Conservation (phyloP, 805 yeast species). For the Candida lessepsii region DNA sequence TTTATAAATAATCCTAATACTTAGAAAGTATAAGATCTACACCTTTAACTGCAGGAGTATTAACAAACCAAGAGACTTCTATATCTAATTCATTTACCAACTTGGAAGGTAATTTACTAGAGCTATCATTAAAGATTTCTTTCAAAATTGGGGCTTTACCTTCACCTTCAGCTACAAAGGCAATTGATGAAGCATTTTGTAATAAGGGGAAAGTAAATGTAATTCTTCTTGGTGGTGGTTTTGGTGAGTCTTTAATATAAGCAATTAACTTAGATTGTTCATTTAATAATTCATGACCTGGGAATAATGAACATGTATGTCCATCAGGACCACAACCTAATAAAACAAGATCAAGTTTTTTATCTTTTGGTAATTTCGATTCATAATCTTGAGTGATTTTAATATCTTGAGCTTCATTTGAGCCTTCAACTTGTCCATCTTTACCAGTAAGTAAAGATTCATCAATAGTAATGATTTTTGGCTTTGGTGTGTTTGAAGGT, state of each 20-base stretch:
- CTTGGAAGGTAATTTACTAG: constrained; percentile 63
- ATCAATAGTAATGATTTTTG: constrained; percentile 66
- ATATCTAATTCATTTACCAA: constrained; percentile 61
- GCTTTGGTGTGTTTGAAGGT: constrained; percentile 39
- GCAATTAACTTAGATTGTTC: constrained; percentile 57
- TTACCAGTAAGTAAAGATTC: constrained; percentile 56
- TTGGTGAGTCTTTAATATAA: constrained; percentile 78
- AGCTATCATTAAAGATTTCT: constrained; percentile 59
- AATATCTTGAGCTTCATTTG: constrained; percentile 44
- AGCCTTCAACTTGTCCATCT: constrained; percentile 42
- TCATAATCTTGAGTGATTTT: constrained; percentile 65
- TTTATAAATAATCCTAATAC: constrained; percentile 20
- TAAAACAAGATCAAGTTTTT: constrained; percentile 60
- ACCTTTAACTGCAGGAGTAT: constrained; percentile 70
- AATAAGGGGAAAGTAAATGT: constrained; percentile 82
- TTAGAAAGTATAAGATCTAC: constrained; percentile 45
- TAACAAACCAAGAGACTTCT: constrained; percentile 80
- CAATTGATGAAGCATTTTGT: constrained; percentile 50
- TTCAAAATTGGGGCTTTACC: constrained; percentile 73
- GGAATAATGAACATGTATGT: constrained; percentile 91
- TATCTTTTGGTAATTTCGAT: constrained; percentile 48
- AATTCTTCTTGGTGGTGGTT: constrained; percentile 91
- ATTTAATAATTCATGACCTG: constrained; percentile 67
- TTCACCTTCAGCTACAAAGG: constrained; percentile 88
- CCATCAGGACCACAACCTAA: constrained; percentile 97